Base-by-base conservation (phyloP, 345 rosid species). In the Aquilaria yunnanensis region DNA sequence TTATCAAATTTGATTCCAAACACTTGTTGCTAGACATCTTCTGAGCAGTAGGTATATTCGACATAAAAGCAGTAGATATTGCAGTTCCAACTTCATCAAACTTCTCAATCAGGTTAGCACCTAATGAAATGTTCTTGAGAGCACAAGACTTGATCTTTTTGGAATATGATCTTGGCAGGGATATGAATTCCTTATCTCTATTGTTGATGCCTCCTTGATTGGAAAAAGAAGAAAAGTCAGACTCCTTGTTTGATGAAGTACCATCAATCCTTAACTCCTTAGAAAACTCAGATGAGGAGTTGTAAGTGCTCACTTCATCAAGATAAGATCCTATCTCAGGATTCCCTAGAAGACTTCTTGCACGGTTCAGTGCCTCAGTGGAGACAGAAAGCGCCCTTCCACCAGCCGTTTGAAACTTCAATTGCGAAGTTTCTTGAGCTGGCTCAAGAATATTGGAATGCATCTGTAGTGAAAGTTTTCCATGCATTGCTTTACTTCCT, bases 291-390 rank as follows among this genome's bases (percentile, higher is more conserved):
- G 61, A 64, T 29, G 73, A 67, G 13, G 66, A 65, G 69, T 74
- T 82, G 67, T 60, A 74, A 32, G 52, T 64, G 16, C 76, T 79
- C 50, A 52, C 78, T 66, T 77, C 83, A 60, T 76, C 75, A 55
- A 81, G 77, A 71, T 80, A 74, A 77, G 62, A 60, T 67, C 84
- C 96, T 29, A 84, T 53, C 53, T 85, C 97, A 16, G 96, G 92
- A 57, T 83, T 96, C 59, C 97, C 97, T 71, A 94, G 97, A 80
- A 90, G 96, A 48, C 75, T 84, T 72, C 85, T 88, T 64, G 96
- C 97, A 67, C 94, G 97, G 56, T 78, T 75, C 75, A 94, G 68
- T 60, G 97, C 96, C 69, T 83, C 90, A 71, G 67, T 79, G 23
- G 97, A 94, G 70, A 94, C 88, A 12, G 91, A 86, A 67, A 94